phyloP scores from a whole-genome alignment of 2,329 filamentous ascomycete species.

The Scedosporium minutisporum region DNA sequence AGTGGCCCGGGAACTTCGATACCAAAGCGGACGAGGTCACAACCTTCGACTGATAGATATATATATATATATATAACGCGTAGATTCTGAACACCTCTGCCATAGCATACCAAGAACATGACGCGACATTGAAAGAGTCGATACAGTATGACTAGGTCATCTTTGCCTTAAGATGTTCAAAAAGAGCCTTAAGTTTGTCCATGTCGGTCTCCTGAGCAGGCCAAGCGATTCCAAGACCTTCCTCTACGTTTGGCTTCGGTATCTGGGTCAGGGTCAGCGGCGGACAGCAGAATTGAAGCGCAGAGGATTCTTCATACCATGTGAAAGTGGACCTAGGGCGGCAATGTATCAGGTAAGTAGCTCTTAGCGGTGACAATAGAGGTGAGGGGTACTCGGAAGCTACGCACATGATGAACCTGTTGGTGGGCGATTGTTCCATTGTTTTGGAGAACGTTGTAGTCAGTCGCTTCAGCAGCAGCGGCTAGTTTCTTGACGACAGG shows the following conservation, averaged over 20 bases:
- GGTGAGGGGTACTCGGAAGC: background rate
- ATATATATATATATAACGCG: background rate
- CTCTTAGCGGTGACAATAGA: conserved; percentile 2
- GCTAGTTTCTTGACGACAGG: conserved; percentile 83
- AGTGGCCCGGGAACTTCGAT: too few species aligned
- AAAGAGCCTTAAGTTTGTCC: conserved; percentile 69
- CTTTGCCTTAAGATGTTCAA: conserved; percentile 80
- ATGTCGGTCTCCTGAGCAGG: conserved; percentile 67
- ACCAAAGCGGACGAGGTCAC: too few species aligned
- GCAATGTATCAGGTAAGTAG: background rate
- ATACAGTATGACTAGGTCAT: conserved; percentile 45
- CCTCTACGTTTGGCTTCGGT: conserved; percentile 76
- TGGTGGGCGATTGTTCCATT: conserved; percentile 90
- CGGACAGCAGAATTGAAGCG: conserved; percentile 1
- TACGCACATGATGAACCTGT: conserved; percentile 75
- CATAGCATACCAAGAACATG: background rate
- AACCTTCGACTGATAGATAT: background rate
- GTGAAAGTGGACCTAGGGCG: conserved; percentile 73
- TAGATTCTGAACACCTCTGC: background rate
- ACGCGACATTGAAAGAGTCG: background rate
- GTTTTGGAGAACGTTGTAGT: conserved; percentile 96
- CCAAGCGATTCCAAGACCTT: conserved; percentile 77
- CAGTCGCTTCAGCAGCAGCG: conserved; percentile 58
- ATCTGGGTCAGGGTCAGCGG: conserved; percentile 45
- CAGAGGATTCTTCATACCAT: conserved; percentile 50